phyloP scores from a whole-genome alignment of 23 red algal species.

The Pyropia yezoensis region DNA sequence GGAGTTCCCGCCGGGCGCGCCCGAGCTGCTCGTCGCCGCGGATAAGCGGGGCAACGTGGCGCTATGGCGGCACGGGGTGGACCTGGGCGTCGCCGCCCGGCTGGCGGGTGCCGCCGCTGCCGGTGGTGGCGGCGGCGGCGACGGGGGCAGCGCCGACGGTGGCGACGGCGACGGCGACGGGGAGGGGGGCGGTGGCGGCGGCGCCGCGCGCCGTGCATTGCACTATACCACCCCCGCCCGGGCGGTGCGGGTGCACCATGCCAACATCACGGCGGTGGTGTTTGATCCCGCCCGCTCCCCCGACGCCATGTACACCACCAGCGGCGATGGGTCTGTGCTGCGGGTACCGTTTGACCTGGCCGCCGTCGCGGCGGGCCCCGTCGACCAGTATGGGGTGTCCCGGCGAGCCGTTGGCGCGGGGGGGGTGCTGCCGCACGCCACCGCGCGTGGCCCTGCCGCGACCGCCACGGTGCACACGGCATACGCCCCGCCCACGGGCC shows the following conservation, averaged over 20 bases:
- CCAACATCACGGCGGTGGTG: slow-evolving; percentile 40
- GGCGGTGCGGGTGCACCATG: slow-evolving; percentile 13
- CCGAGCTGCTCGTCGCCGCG: slow-evolving; percentile 1
- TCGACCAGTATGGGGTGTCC: neutral
- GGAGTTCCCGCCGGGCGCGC: slow-evolving; percentile 8
- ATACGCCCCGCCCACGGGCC: too few species aligned
- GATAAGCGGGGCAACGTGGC: slow-evolving; percentile 9
- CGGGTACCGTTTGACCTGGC: slow-evolving; percentile 4
- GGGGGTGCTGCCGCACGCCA: neutral
- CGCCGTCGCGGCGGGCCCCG: neutral
- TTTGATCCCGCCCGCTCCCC: slow-evolving; percentile 12
- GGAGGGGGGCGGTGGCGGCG: neutral
- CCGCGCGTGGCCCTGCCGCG: too few species aligned
- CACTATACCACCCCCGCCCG: too few species aligned
- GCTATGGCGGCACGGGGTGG: neutral
- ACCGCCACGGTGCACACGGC: too few species aligned
- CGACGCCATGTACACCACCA: slow-evolving; percentile 9
- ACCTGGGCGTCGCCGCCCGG: too few species aligned
- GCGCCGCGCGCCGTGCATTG: neutral
- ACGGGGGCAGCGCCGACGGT: neutral
- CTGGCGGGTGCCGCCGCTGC: slow-evolving; percentile 3
- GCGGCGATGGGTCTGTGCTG: slow-evolving; percentile 11
- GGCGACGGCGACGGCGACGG: neutral
- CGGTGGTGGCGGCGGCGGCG: neutral
- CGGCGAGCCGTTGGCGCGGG: neutral